phyloP scores from a whole-genome alignment of 306 rosid species.

The Spatholobus suberectus region DNA sequence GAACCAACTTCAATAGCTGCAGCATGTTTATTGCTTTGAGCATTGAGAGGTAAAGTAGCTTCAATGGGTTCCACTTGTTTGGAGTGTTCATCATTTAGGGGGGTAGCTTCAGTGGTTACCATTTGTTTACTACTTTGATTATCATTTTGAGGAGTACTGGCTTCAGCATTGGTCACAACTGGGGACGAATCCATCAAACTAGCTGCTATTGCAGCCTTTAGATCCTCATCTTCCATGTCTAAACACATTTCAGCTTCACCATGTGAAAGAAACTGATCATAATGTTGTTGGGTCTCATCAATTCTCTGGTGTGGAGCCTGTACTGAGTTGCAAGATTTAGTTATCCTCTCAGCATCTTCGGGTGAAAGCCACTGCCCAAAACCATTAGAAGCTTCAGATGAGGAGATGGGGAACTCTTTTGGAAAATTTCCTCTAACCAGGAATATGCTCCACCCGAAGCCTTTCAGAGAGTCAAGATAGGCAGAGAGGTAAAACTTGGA shows the following conservation, averaged over 20 bases:
- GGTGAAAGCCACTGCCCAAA: constrained; percentile 97
- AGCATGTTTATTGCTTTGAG: constrained; percentile 36
- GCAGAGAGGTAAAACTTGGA: constrained; percentile 98
- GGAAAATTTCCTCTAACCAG: constrained; percentile 95
- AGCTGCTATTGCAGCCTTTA: constrained; percentile 94
- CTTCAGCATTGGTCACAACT: constrained; percentile 43
- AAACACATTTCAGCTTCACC: constrained; percentile 64
- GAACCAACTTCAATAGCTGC: constrained; percentile 36
- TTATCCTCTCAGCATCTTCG: constrained; percentile 95
- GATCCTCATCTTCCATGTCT: constrained; percentile 85
- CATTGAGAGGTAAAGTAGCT: constrained; percentile 26
- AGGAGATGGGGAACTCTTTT: constrained; percentile 83
- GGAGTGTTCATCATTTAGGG: constrained; percentile 17
- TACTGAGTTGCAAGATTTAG: constrained; percentile 80
- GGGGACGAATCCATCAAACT: constrained; percentile 78
- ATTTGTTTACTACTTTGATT: constrained; percentile 43
- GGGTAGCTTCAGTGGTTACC: constrained; percentile 24
- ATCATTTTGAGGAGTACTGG: constrained; percentile 46
- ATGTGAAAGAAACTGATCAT: constrained; percentile 49
- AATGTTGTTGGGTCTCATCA: constrained; percentile 45
- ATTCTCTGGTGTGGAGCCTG: constrained; percentile 62
- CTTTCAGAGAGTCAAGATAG: constrained; percentile 86
- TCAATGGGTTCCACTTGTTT: constrained; percentile 26
- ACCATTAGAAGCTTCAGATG: constrained; percentile 89
- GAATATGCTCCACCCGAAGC: constrained; percentile 99